These are phyloP conservation scores for Kwoniella dejecticola DNA, from an alignment of 768 basidiomycete genomes.

Conservation along the genomic window DNA sequence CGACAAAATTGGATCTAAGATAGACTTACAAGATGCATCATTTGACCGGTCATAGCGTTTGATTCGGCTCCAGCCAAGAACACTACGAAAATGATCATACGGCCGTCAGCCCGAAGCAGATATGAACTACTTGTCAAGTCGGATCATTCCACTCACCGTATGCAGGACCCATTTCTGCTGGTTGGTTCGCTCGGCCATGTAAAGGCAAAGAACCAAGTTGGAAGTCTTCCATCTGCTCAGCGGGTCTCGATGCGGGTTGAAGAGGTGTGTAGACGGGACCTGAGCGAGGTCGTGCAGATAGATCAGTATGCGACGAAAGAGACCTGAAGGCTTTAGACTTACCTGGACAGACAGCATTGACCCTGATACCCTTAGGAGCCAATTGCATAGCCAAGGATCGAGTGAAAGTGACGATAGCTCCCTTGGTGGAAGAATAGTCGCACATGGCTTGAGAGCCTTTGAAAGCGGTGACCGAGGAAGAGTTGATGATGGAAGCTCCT, in stretches of 20 bases:
- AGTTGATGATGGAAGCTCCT: slow-evolving; percentile 66
- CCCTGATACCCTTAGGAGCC: slow-evolving; percentile 64
- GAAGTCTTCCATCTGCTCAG: slow-evolving; percentile 64
- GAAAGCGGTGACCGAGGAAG: slow-evolving; percentile 61
- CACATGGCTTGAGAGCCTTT: slow-evolving; percentile 50
- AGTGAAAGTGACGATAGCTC: slow-evolving; percentile 65
- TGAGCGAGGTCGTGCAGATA: slow-evolving; percentile 20
- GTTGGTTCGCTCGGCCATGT: slow-evolving; percentile 61
- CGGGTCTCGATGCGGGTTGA: slow-evolving; percentile 62
- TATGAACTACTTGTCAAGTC: background rate
- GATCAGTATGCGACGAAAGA: no score
- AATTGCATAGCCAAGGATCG: slow-evolving; percentile 63
- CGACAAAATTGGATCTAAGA: no score
- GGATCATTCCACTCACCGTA: slow-evolving; percentile 53
- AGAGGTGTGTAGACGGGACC: slow-evolving; percentile 66
- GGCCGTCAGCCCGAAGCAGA: no score
- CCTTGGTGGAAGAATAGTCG: slow-evolving; percentile 67
- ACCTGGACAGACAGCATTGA: slow-evolving; percentile 59
- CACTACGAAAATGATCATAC: slow-evolving; percentile 19
- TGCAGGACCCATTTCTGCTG: slow-evolving; percentile 62
- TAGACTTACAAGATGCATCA: slow-evolving; percentile 52
- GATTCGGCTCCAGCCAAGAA: slow-evolving; percentile 43
- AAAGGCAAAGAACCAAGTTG: slow-evolving; percentile 60
- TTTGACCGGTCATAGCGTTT: slow-evolving; percentile 52
- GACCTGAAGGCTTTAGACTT: background rate